Evolutionary conservation across 352 stramenopile genomes (phyloP).

Genomic region (Globisporangium iwayamae): DNA sequence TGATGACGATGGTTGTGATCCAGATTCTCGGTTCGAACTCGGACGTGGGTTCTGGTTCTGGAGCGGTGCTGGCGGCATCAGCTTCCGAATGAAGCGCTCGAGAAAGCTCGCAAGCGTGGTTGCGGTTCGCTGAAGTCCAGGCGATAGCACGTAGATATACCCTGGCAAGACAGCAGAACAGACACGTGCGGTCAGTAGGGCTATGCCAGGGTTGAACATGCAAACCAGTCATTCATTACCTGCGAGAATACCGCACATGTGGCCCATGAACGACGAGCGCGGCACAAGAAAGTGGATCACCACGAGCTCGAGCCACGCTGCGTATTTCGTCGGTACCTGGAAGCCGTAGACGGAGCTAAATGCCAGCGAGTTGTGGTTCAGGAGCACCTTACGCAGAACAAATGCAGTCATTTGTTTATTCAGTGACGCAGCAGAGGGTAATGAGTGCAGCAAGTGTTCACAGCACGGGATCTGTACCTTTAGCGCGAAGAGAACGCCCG

Average conservation of each 20-base stretch:
- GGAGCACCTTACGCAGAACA: slow-evolving; percentile 42
- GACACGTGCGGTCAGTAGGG: neutral
- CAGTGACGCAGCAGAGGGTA: neutral
- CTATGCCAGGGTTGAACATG: neutral
- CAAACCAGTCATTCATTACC: slow-evolving; percentile 28
- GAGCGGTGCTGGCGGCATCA: neutral
- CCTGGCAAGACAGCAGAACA: neutral
- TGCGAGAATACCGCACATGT: slow-evolving; percentile 83
- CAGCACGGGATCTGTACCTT: slow-evolving; percentile 30
- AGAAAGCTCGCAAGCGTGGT: neutral
- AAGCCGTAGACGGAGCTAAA: slow-evolving; percentile 68
- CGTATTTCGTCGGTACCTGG: slow-evolving; percentile 82
- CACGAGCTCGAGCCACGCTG: slow-evolving; percentile 85
- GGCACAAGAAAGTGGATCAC: slow-evolving; percentile 82
- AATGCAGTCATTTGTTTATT: slow-evolving; percentile 16
- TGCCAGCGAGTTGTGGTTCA: slow-evolving; percentile 71
- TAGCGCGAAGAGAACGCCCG: slow-evolving; percentile 69
- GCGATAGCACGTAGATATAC: slow-evolving; percentile 18
- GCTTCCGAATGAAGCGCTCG: neutral
- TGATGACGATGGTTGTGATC: neutral
- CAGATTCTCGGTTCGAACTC: neutral
- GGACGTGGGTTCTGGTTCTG: neutral
- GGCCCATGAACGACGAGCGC: slow-evolving; percentile 78
- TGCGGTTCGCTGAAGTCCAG: slow-evolving; percentile 4
- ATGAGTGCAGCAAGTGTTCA: neutral